These are phyloP conservation scores for Globisporangium barbulae DNA, from an alignment of 352 stramenopile genomes.

Conservation along the genomic window DNA sequence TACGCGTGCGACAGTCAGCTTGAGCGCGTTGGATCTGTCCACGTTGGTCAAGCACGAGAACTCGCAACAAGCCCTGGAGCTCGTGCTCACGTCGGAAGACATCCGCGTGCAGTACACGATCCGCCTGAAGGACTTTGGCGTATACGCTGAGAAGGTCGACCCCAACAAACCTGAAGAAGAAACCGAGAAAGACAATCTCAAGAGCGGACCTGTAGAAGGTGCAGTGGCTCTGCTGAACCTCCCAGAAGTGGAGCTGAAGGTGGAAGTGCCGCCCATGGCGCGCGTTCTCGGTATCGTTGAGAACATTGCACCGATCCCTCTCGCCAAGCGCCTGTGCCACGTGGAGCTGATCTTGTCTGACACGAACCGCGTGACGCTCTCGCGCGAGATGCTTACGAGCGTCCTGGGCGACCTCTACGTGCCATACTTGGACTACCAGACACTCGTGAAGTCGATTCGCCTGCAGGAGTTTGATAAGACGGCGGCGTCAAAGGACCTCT, in stretches of 20 bases:
- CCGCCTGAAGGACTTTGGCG: constrained; percentile 42
- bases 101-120: constrained; percentile 50
- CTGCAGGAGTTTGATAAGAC: constrained; percentile 40
- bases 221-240: constrained; percentile 34
- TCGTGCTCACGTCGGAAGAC: constrained; percentile 46
- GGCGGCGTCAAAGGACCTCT: constrained; percentile 32
- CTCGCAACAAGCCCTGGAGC: constrained; percentile 36
- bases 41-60: constrained; percentile 47
- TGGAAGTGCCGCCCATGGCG: constrained; percentile 54
- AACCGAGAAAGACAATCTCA: constrained; percentile 20
- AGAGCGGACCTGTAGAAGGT: constrained; percentile 20
- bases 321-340: constrained; percentile 34
- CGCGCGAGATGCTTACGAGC: constrained; percentile 38
- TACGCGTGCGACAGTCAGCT: constrained; percentile 31
- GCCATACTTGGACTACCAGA: constrained; percentile 51
- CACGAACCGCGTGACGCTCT: constrained; percentile 38
- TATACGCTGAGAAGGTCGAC: constrained; percentile 33
- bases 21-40: constrained; percentile 38
- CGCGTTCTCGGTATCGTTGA: constrained; percentile 56
- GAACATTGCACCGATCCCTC: constrained; percentile 43
- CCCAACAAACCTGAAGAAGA: constrained; percentile 9
- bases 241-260: constrained; percentile 36
- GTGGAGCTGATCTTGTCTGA: constrained; percentile 39
- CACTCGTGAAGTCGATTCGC: constrained; percentile 47
- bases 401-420: constrained; percentile 56